phyloP scores from a whole-genome alignment of 495 filamentous ascomycete genomes.

The Xylaria palmicola region DNA sequence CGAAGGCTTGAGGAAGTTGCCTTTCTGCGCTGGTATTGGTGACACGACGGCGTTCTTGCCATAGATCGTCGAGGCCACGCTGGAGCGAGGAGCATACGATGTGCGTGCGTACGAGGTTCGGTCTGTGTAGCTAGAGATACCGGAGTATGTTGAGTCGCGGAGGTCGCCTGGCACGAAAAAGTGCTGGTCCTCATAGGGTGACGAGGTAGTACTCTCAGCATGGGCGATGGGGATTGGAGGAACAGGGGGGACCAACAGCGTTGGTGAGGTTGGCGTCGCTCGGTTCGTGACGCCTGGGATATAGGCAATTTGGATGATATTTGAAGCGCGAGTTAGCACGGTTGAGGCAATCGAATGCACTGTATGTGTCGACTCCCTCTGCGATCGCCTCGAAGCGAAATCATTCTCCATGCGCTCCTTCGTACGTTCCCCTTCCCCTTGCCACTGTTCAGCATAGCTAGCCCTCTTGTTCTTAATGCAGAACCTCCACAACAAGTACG shows the following conservation, averaged over 20 bases:
- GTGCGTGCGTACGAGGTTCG: conserved; percentile 64
- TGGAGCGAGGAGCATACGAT: conserved; percentile 68
- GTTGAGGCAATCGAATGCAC: conserved; percentile 91
- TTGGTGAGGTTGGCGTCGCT: conserved; percentile 76
- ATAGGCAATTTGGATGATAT: conserved; percentile 99
- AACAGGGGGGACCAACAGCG: conserved; percentile 83
- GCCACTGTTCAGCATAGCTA: conserved; percentile 54
- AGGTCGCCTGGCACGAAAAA: conserved; percentile 94
- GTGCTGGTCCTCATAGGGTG: conserved; percentile 70
- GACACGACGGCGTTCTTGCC: conserved; percentile 79
- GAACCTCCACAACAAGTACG: conserved; percentile 81
- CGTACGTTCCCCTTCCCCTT: conserved; percentile 52
- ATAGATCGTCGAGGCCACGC: conserved; percentile 90
- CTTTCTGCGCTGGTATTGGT: conserved; percentile 78
- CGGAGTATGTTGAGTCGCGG: conserved; percentile 81
- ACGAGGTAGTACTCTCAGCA: conserved; percentile 55
- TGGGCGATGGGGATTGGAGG: conserved; percentile 80
- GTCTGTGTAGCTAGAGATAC: conserved; percentile 61
- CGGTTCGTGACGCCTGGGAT: conserved; percentile 97
- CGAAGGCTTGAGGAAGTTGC: conserved; percentile 78
- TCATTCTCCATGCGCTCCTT: conserved; percentile 55
- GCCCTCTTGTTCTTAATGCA: conserved; percentile 78
- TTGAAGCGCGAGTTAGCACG: conserved; percentile 91
- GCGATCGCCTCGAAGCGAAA: conserved; percentile 60
- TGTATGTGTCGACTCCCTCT: conserved; percentile 79